phyloP scores from a whole-genome alignment of 176 grass and related monocot species.

The Aegilops umbellulata region DNA sequence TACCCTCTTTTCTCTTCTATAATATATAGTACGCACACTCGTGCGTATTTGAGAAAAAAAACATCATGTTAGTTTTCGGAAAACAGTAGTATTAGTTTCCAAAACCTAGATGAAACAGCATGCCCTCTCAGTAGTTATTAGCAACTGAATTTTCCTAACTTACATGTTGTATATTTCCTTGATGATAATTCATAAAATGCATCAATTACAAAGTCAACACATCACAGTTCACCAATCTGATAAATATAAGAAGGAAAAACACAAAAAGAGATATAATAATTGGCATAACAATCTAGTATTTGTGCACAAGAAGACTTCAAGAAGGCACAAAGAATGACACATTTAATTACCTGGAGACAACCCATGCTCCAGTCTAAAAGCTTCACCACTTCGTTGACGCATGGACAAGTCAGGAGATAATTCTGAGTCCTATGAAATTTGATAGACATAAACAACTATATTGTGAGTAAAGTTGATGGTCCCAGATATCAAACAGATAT shows the following conservation, averaged over 20 bases:
- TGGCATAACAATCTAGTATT: background rate
- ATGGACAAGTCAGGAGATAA: conserved; percentile 49
- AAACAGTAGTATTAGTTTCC: background rate
- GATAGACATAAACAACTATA: conserved; percentile 24
- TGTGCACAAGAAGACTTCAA: background rate
- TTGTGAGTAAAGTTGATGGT: conserved; percentile 19
- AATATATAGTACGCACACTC: no score
- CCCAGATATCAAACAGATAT: background rate
- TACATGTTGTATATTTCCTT: background rate
- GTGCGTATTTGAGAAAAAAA: no score
- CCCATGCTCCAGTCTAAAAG: conserved; percentile 64
- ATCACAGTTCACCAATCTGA: background rate
- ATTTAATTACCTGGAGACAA: conserved; percentile 61
- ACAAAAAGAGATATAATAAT: background rate
- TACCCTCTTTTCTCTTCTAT: no score
- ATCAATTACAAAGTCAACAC: conserved; percentile 10
- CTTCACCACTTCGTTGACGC: conserved; percentile 54
- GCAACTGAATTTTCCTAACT: background rate
- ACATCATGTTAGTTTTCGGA: conserved; percentile 16
- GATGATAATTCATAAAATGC: background rate
- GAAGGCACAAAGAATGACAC: background rate
- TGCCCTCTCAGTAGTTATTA: background rate
- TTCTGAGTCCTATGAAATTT: conserved; percentile 35
- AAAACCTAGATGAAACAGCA: no score
- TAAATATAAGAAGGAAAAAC: background rate